Evolutionary conservation across 768 basidiomycete genomes (phyloP).

Genomic region (Hirschioporus abietinus): DNA sequence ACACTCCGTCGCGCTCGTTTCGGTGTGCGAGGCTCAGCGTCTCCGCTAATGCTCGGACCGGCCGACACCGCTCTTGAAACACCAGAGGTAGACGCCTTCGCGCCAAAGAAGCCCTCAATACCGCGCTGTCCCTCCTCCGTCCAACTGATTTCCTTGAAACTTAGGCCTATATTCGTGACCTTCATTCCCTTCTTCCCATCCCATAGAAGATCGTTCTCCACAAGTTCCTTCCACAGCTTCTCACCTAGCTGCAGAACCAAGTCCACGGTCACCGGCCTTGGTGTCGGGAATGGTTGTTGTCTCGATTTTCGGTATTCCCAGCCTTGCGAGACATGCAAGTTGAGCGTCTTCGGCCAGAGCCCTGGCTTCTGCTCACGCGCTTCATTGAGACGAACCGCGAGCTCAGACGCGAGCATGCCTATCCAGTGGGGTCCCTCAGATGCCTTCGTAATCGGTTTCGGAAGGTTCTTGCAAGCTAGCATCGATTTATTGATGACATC

Average conservation of each 20-base stretch:
- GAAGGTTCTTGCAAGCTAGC: constrained; percentile 94
- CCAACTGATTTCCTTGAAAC: constrained; percentile 73
- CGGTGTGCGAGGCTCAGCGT: constrained; percentile 10
- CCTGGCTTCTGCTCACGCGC: constrained; percentile 67
- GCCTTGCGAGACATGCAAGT: constrained; percentile 74
- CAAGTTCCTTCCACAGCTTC: constrained; percentile 82
- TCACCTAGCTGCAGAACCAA: constrained; percentile 70
- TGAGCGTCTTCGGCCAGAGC: constrained; percentile 90
- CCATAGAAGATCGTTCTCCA: constrained; percentile 40
- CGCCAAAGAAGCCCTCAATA: constrained; percentile 82
- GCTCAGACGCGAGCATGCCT: constrained; percentile 83
- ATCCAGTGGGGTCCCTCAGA: constrained; percentile 89
- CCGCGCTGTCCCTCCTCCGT: constrained; percentile 75
- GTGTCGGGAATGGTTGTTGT: constrained; percentile 85
- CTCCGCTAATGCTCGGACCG: constrained; percentile 1
- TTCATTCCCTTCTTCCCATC: constrained; percentile 38
- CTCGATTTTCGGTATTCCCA: constrained; percentile 49
- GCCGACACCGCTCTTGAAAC: background rate
- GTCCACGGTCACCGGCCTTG: constrained; percentile 67
- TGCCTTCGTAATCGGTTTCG: constrained; percentile 64
- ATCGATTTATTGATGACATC: constrained; percentile 80
- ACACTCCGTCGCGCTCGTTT: constrained; percentile 28
- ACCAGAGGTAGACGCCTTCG: constrained; percentile 16
- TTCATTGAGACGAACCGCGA: constrained; percentile 79
- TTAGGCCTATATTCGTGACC: constrained; percentile 65